Conservation (phyloP, 352 stramenopile genomes). For the Phytophthora fragariae region DNA sequence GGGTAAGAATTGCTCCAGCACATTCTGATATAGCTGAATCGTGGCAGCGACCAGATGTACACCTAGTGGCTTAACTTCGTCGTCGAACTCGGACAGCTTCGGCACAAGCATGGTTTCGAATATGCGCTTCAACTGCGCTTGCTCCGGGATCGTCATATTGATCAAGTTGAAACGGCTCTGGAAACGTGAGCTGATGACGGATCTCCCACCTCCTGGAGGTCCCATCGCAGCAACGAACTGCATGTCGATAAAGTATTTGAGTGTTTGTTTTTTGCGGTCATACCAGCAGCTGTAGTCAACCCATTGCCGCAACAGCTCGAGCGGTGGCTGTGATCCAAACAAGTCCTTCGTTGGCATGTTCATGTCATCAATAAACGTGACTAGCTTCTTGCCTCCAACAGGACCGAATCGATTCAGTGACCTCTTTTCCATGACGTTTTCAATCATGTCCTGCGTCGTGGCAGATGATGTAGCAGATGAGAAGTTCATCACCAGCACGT, state of each 20-base stretch:
- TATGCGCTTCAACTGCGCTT: conserved; percentile 86
- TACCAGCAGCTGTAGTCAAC: conserved; percentile 95
- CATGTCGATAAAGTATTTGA: conserved; percentile 94
- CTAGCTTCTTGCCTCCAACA: conserved; percentile 85
- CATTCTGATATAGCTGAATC: conserved; percentile 89
- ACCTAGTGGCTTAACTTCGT: conserved; percentile 88
- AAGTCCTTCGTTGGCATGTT: conserved; percentile 93
- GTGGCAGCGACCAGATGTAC: conserved; percentile 78
- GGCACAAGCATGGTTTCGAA: conserved; percentile 91
- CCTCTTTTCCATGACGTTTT: conserved; percentile 92
- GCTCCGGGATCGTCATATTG: conserved; percentile 90
- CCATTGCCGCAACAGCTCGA: conserved; percentile 93
- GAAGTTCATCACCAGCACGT: conserved; percentile 89
- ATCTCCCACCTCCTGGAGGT: conserved; percentile 85
- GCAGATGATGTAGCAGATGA: conserved; percentile 90
- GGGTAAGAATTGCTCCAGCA: conserved; percentile 87
- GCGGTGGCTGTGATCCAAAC: conserved; percentile 92
- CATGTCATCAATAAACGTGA: conserved; percentile 94
- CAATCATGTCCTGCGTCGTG: conserved; percentile 92
- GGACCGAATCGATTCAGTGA: conserved; percentile 91
- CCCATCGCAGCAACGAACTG: conserved; percentile 92
- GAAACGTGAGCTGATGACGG: conserved; percentile 90
- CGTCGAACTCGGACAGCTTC: conserved; percentile 88
- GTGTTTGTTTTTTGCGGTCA: conserved; percentile 90
- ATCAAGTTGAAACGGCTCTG: conserved; percentile 93